These are phyloP conservation scores for Venturia oleaginea DNA, from an alignment of 2,329 filamentous ascomycete species.

Conservation along the genomic window DNA sequence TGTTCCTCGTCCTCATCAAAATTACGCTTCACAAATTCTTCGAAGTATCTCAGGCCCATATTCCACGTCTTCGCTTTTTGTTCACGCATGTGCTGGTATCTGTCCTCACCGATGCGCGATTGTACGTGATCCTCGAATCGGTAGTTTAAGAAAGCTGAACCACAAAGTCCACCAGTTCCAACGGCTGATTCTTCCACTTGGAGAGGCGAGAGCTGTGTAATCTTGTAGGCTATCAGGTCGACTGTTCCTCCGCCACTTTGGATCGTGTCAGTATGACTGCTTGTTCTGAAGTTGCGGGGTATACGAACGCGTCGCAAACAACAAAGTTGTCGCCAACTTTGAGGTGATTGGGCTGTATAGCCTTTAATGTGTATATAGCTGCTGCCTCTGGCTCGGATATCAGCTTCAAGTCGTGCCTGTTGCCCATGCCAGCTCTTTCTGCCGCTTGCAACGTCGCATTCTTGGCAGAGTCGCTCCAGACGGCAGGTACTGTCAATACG, in stretches of 20 bases:
- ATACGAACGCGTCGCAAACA: slow-evolving; percentile 44
- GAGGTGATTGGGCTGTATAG: slow-evolving; percentile 66
- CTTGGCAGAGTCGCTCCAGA: slow-evolving; percentile 81
- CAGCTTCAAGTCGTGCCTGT: slow-evolving; percentile 60
- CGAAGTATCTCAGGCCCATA: slow-evolving; percentile 64
- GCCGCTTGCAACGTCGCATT: slow-evolving; percentile 71
- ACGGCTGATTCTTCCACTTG: slow-evolving; percentile 71
- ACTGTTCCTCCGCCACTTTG: slow-evolving; percentile 46
- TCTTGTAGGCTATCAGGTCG: slow-evolving; percentile 74
- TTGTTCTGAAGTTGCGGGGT: background rate
- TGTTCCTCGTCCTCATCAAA: slow-evolving; percentile 71
- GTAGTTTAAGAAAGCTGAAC: slow-evolving; percentile 72
- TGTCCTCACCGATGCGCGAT: slow-evolving; percentile 53
- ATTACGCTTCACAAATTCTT: slow-evolving; percentile 77
- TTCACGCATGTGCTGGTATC: slow-evolving; percentile 65
- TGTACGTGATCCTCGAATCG: slow-evolving; percentile 71
- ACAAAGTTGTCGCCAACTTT: slow-evolving; percentile 55
- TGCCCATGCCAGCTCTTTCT: slow-evolving; percentile 69
- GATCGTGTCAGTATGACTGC: background rate
- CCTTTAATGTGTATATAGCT: slow-evolving; percentile 70
- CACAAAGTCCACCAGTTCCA: slow-evolving; percentile 68
- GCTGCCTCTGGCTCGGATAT: slow-evolving; percentile 75
- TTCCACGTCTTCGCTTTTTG: slow-evolving; percentile 73
- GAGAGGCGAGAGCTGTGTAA: slow-evolving; percentile 62
- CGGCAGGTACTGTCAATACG: slow-evolving; percentile 71